Percentiles rank a stretch among this genome's conserved stretches.
phyloP scores from a whole-genome alignment of 148 eudicot species.

The Chenopodium berlandieri region DNA sequence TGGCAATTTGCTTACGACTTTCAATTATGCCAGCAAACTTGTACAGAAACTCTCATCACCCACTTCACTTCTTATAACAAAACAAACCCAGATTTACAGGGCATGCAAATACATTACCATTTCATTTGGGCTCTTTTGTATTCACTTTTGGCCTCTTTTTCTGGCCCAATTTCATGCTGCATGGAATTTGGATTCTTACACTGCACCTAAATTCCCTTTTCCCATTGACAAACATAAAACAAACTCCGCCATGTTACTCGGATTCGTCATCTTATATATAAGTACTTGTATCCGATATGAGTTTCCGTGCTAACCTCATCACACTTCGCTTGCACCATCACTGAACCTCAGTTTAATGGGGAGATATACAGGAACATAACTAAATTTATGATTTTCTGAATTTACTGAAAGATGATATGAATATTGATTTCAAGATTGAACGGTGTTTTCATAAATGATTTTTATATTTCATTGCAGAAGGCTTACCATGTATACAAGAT shows the following conservation, averaged over 20 bases:
- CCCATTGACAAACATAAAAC: background rate
- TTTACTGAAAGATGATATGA: background rate
- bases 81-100: slow-evolving; percentile 25
- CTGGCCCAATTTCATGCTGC: background rate
- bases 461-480: slow-evolving; percentile 12
- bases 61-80: slow-evolving; percentile 1
- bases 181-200: background rate
- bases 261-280: background rate
- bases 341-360: background rate
- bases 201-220: background rate
- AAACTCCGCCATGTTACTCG: background rate
- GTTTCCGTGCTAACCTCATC: background rate
- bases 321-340: too few relatives aligned
- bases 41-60: slow-evolving; percentile 1
- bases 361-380: background rate
- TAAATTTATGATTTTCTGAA: background rate
- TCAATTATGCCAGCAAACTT: slow-evolving; percentile 11
- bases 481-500: background rate
- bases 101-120: slow-evolving; percentile 20
- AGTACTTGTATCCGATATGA: background rate
- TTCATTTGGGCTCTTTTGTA: background rate
- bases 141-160: background rate
- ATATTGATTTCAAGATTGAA: background rate
- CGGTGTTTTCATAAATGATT: background rate
- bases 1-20: slow-evolving; percentile 25